A percentile compares a stretch with the other conserved stretches of the same genome.
Conservation (phyloP, 106 monocot genomes). For the Vanilla planifolia region DNA sequence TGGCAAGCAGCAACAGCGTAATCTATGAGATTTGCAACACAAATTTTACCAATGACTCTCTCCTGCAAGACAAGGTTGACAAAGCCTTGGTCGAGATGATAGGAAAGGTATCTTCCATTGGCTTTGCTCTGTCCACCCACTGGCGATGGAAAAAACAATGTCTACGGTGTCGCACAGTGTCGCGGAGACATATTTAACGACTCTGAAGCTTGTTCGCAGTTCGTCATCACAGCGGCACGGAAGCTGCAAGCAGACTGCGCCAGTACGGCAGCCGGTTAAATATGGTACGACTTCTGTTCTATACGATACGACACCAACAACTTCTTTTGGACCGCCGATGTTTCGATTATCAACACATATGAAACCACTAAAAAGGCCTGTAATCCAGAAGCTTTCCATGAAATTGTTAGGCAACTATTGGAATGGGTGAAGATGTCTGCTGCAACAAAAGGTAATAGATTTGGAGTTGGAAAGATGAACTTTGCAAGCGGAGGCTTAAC, state of each 20-base stretch:
- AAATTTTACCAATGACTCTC: too few relatives aligned
- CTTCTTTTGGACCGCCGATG: constrained; percentile 39
- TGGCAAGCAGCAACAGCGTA: too few relatives aligned
- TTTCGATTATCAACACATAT: constrained; percentile 14
- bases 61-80: too few relatives aligned
- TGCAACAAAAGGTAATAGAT: neutral
- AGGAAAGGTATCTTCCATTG: too few relatives aligned
- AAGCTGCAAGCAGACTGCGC: constrained; percentile 11
- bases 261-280: constrained; percentile 7
- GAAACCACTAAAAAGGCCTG: constrained; percentile 5
- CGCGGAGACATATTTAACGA: constrained; percentile 5
- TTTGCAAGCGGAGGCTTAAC: neutral
- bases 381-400: constrained; percentile 22
- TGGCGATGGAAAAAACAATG: neutral
- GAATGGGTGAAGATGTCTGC: neutral
- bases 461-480: neutral
- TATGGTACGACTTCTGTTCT: constrained; percentile 25
- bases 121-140: constrained; percentile 10
- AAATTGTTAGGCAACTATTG: constrained; percentile 11
- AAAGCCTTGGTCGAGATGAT: too few relatives aligned
- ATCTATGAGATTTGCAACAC: too few relatives aligned
- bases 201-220: constrained; percentile 13
- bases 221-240: constrained; percentile 2
- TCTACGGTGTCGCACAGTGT: constrained; percentile 28
- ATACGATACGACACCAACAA: constrained; percentile 15